These are phyloP conservation scores for Plicaturopsis crispa DNA, from an alignment of 768 basidiomycete genomes.

Conservation along the genomic window DNA sequence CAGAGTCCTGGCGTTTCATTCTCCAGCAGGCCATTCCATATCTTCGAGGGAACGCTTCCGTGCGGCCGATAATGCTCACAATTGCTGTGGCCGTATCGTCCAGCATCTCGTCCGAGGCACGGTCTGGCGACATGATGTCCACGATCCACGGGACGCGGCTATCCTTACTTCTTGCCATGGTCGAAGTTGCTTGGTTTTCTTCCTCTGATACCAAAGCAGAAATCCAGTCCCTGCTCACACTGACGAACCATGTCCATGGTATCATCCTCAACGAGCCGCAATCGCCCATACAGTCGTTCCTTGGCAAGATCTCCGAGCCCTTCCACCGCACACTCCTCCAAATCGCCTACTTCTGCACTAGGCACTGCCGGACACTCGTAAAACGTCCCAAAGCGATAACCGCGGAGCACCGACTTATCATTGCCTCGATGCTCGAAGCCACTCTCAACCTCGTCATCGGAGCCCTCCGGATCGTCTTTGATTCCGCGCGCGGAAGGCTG, in stretches of 20 bases:
- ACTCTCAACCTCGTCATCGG: constrained; percentile 62
- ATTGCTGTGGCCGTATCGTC: constrained; percentile 60
- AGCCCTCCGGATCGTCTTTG: constrained; percentile 53
- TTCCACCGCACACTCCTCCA: constrained; percentile 81
- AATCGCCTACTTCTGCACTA: constrained; percentile 70
- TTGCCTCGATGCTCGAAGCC: constrained; percentile 55
- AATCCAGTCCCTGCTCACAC: constrained; percentile 48
- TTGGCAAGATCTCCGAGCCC: constrained; percentile 50
- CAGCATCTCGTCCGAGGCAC: constrained; percentile 57
- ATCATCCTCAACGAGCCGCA: constrained; percentile 72
- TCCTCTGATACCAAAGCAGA: constrained; percentile 46
- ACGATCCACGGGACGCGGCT: constrained; percentile 73
- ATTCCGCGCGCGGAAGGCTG: constrained; percentile 46
- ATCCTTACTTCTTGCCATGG: constrained; percentile 61
- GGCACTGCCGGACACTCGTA: constrained; percentile 48
- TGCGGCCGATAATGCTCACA: constrained; percentile 47
- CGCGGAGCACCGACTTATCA: constrained; percentile 53
- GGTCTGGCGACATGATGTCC: constrained; percentile 80
- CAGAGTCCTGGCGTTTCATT: constrained; percentile 73
- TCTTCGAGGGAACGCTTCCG: constrained; percentile 49
- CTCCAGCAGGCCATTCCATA: constrained; percentile 58
- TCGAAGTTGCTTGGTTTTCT: constrained; percentile 79
- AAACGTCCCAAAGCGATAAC: constrained; percentile 42
- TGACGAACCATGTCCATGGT: constrained; percentile 53
- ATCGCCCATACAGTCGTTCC: constrained; percentile 64